Evolutionary conservation across 768 basidiomycete species (phyloP).

Genomic region (Mycena albidolilacea): DNA sequence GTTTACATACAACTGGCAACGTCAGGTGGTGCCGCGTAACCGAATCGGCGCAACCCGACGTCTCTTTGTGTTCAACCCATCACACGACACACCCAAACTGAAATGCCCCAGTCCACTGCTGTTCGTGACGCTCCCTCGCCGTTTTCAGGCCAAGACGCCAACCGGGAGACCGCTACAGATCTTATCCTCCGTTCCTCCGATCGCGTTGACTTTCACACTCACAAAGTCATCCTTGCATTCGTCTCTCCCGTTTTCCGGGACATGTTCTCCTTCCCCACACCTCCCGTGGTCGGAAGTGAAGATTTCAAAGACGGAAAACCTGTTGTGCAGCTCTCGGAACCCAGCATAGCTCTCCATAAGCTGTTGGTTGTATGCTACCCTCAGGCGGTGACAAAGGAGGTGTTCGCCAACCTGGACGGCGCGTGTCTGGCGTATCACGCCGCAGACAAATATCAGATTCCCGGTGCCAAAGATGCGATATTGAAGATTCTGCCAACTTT

Average conservation of each 20-base stretch:
- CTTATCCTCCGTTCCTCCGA: constrained; percentile 13
- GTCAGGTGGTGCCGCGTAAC: not conserved
- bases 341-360: not conserved
- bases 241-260: constrained; percentile 13
- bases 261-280: constrained; percentile 7
- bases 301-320: not conserved
- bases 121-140: not conserved
- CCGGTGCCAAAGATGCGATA: not conserved
- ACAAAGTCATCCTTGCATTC: constrained; percentile 7
- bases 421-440: not conserved
- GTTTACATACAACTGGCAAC: too few relatives aligned
- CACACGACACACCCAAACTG: not conserved
- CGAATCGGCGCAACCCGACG: not conserved
- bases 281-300: not conserved
- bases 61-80: not conserved
- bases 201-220: constrained; percentile 9
- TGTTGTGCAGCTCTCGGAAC: constrained; percentile 1
- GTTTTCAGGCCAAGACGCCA: not conserved
- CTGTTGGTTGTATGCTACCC: not conserved
- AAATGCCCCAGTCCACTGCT: not conserved
- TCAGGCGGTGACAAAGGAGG: not conserved
- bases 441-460: not conserved
- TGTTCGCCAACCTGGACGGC: not conserved
- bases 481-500: not conserved
- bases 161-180: not conserved